These are phyloP conservation scores for Rosellinia necatrix DNA, from an alignment of 2,329 filamentous ascomycete genomes.

Conservation along the genomic window DNA sequence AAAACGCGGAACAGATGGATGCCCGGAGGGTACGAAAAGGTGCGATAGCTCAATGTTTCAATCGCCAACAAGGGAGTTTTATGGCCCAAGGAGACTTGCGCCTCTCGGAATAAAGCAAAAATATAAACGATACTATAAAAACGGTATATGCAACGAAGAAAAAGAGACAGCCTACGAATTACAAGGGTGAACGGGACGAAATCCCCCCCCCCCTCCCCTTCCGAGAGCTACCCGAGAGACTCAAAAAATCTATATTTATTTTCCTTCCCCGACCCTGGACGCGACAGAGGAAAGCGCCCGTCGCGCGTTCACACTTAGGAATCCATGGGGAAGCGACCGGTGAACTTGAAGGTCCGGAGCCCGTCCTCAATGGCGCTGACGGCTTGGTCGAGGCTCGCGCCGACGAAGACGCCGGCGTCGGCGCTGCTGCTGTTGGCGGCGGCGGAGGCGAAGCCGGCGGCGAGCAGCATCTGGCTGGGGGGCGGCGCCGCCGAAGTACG, in stretches of 20 bases:
- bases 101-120: background rate
- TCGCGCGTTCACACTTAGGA: background rate
- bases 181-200: too few species aligned
- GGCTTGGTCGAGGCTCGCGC: constrained; percentile 44
- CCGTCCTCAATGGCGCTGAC: constrained; percentile 59
- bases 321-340: constrained; percentile 66
- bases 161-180: background rate
- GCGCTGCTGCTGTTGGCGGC: constrained; percentile 31
- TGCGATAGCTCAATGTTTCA: background rate
- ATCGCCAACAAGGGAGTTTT: too few species aligned
- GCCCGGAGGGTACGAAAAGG: background rate
- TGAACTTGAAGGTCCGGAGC: constrained; percentile 67
- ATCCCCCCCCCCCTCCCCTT: too few species aligned
- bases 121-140: too few species aligned
- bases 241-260: background rate
- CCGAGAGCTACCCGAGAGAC: background rate
- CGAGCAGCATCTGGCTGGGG: constrained; percentile 41
- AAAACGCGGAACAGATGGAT: background rate
- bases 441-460: constrained; percentile 52
- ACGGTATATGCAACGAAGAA: background rate
- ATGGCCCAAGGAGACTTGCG: constrained; percentile 15
- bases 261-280: too few species aligned
- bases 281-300: too few species aligned
- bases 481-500: constrained; percentile 54
- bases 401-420: constrained; percentile 48